Conservation (phyloP, 169 alveolate genomes). For the Eimeria acervulina region DNA sequence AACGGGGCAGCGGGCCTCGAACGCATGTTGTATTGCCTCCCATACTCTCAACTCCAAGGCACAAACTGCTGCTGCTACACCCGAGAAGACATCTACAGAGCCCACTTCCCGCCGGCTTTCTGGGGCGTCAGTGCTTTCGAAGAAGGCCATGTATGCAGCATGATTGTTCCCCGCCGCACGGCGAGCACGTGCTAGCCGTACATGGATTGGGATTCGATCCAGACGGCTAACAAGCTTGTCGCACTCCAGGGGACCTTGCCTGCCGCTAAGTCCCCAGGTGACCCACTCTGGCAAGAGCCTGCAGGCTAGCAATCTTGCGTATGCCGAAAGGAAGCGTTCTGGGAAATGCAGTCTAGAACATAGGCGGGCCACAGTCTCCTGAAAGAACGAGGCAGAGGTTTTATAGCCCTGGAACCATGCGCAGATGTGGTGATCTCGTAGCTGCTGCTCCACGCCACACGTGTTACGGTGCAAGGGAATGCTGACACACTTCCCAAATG, state of each 20-base stretch:
- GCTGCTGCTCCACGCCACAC: neutral
- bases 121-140: neutral
- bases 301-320: constrained; percentile 62
- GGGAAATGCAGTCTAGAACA: constrained; percentile 61
- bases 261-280: constrained; percentile 53
- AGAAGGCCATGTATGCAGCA: constrained; percentile 36
- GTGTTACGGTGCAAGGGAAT: neutral
- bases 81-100: constrained; percentile 51
- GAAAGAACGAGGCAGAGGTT: neutral
- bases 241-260: neutral
- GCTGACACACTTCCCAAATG: constrained; percentile 61
- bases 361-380: constrained; percentile 58
- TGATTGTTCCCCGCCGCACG: constrained; percentile 42
- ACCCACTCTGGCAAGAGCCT: constrained; percentile 73
- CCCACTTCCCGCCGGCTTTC: neutral
- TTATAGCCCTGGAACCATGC: neutral
- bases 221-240: neutral
- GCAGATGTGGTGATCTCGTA: neutral
- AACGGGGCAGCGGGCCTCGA: constrained; percentile 74
- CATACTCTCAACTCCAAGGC: constrained; percentile 68
- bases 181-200: constrained; percentile 72
- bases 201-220: constrained; percentile 24
- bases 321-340: constrained; percentile 60
- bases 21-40: constrained; percentile 69
- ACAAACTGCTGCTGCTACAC: constrained; percentile 62